phyloP scores from a whole-genome alignment of 2,329 filamentous ascomycete species.

The Scedosporium minutisporum region DNA sequence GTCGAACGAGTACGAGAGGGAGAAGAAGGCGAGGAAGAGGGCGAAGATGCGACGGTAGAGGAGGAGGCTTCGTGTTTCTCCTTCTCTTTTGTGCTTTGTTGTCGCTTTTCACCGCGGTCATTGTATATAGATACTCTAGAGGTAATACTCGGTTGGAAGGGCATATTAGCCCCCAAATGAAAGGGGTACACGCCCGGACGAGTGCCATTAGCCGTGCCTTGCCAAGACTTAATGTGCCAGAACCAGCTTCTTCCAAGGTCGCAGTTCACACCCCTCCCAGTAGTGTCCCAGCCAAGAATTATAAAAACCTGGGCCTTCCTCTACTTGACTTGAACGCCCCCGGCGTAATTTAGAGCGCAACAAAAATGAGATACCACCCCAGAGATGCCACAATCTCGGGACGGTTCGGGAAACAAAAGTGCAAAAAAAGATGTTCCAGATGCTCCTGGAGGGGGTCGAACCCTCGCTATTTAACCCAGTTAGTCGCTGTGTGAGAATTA shows the following conservation, averaged over 20 bases:
- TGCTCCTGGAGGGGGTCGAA: conserved; percentile 14
- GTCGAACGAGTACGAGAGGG: conserved; percentile 79
- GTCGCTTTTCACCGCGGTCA: neutral
- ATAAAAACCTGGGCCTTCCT: too few species aligned
- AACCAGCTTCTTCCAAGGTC: neutral
- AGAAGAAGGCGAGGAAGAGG: conserved; percentile 66
- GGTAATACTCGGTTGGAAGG: neutral
- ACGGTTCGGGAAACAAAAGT: neutral
- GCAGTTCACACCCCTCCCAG: neutral
- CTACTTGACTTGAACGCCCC: too few species aligned
- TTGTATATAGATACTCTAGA: neutral
- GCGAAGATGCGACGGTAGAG: conserved; percentile 31
- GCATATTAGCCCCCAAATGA: neutral
- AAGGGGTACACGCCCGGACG: neutral
- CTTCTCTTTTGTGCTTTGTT: neutral
- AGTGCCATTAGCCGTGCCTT: neutral
- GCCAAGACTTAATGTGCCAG: neutral
- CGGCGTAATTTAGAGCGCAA: too few species aligned
- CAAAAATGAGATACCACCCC: too few species aligned
- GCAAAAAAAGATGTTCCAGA: conserved; percentile 7
- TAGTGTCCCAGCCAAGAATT: neutral
- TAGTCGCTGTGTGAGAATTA: conserved; percentile 6
- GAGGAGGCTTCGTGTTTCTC: neutral
- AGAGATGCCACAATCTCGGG: too few species aligned
- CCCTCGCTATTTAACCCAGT: conserved; percentile 10